Conservation (phyloP, 805 yeast genomes). For the Candida ovalis region DNA sequence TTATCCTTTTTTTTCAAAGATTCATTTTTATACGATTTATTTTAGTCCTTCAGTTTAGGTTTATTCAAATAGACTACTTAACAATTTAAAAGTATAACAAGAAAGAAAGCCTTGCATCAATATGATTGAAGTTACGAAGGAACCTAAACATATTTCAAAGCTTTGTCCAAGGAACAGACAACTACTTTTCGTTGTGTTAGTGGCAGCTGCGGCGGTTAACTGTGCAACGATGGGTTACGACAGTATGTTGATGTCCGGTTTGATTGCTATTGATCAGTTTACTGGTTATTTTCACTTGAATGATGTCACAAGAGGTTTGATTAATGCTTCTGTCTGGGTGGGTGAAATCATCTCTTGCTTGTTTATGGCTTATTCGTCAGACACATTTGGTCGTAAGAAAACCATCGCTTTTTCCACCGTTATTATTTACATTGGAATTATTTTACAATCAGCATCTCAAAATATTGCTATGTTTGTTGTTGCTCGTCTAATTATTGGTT, state of each 20-base stretch:
- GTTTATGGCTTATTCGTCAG: constrained; percentile 4
- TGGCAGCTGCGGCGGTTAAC: background rate
- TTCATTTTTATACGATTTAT: too few species aligned
- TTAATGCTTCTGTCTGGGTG: constrained; percentile 27
- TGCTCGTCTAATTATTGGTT: constrained; percentile 42
- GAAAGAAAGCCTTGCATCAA: too few species aligned
- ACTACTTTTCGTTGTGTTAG: background rate
- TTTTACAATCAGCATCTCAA: constrained; percentile 39
- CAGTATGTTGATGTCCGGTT: constrained; percentile 14
- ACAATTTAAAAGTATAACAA: background rate
- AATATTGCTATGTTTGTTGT: constrained; percentile 32
- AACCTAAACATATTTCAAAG: background rate
- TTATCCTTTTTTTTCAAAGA: too few species aligned
- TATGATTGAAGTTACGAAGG: too few species aligned
- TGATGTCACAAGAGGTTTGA: constrained; percentile 8
- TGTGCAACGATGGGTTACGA: constrained; percentile 27
- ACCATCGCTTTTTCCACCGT: constrained; percentile 46
- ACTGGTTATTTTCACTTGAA: constrained; percentile 11
- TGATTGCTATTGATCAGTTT: constrained; percentile 14
- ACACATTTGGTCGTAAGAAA: constrained; percentile 52
- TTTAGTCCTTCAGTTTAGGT: too few species aligned
- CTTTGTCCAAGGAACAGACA: background rate
- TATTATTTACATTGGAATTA: constrained; percentile 50
- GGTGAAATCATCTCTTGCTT: constrained; percentile 9
- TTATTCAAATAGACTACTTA: too few species aligned